phyloP scores from a whole-genome alignment of 2,329 filamentous ascomycete species.

The Penicillium sp. region DNA sequence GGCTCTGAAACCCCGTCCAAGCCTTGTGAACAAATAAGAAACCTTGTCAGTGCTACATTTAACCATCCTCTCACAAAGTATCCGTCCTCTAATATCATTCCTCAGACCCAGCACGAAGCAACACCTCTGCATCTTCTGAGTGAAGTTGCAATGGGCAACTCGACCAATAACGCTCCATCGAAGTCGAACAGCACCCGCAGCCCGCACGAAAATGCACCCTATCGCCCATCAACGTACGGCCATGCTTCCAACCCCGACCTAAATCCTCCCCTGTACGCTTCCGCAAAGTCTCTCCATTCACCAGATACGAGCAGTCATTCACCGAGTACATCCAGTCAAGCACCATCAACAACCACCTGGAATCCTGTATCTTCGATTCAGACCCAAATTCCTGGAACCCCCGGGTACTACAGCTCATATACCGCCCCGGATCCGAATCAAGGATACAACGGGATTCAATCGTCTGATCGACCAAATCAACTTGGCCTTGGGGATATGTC shows the following conservation, averaged over 20 bases:
- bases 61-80: too few relatives aligned
- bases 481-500: conserved; percentile 17
- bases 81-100: not conserved
- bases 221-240: conserved; percentile 4
- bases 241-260: not conserved
- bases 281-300: conserved; percentile 3
- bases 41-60: too few relatives aligned
- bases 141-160: conserved; percentile 38
- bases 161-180: conserved; percentile 10
- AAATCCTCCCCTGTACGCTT: not conserved
- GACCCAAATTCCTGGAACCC: conserved; percentile 2
- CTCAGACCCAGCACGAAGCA: conserved; percentile 17
- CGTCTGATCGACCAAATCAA: not conserved
- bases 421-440: not conserved
- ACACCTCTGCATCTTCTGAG: conserved; percentile 35
- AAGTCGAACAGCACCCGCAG: not conserved
- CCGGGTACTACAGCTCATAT: conserved; percentile 10
- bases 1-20: conserved; percentile 10
- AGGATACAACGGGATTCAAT: conserved; percentile 1
- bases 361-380: conserved; percentile 10
- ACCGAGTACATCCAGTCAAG: not conserved
- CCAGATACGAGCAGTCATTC: too few relatives aligned
- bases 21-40: not conserved
- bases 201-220: conserved; percentile 4
- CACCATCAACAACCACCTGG: conserved; percentile 10